These are phyloP conservation scores for grape (Vitis vinifera) DNA, from an alignment of 164 flowering plant species.

Conservation along the genomic window DNA sequence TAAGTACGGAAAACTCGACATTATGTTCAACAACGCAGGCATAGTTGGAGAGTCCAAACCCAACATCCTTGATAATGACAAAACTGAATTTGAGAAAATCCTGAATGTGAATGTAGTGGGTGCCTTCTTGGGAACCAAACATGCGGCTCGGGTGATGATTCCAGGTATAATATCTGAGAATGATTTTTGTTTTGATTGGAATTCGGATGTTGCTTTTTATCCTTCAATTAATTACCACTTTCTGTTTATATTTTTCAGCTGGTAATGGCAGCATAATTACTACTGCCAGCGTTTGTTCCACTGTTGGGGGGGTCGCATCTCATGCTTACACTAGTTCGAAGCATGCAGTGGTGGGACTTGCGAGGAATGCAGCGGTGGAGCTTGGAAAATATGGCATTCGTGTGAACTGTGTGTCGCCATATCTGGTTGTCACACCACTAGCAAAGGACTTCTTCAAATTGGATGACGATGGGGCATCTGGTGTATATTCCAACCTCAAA, in stretches of 20 bases:
- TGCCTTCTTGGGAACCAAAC: constrained; percentile 36
- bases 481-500: constrained; percentile 16
- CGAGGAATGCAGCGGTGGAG: constrained; percentile 37
- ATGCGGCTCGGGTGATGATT: constrained; percentile 52
- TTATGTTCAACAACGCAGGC: constrained; percentile 40
- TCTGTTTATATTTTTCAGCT: neutral
- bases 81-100: constrained; percentile 25
- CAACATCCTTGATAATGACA: constrained; percentile 19
- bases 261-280: constrained; percentile 36
- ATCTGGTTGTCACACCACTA: constrained; percentile 24
- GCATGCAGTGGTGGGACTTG: constrained; percentile 43
- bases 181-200: no score
- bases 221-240: no score
- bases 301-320: constrained; percentile 29
- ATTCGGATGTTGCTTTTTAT: no score
- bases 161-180: constrained; percentile 9
- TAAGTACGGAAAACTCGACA: constrained; percentile 34
- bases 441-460: constrained; percentile 11
- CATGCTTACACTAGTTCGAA: constrained; percentile 44
- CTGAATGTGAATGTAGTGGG: constrained; percentile 26
- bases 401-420: constrained; percentile 48
- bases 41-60: neutral
- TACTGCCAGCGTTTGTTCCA: constrained; percentile 26
- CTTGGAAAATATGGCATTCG: constrained; percentile 42
- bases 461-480: constrained; percentile 2